Base-by-base conservation (phyloP, 495 filamentous ascomycete species). In the Penicillium odoratum region DNA sequence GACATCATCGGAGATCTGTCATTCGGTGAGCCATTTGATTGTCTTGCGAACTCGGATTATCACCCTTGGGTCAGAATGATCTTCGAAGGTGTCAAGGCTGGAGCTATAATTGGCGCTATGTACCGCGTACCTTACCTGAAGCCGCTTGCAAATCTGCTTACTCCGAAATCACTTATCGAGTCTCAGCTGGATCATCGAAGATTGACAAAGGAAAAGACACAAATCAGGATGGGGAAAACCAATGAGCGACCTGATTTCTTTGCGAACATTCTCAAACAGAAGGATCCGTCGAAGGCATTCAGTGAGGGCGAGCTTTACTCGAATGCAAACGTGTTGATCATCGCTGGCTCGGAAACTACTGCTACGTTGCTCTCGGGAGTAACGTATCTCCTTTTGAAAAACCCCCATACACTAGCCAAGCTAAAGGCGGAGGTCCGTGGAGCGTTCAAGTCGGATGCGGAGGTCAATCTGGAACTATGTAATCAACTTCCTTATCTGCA, bases 1-100 rank as follows among this genome's bases (percentile, higher is more conserved):
- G 85, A 87, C 65, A 66, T 86, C 30, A 82, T 85, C 56, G 84
- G 83, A 5, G 82, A 86, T 63, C 61, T 88, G 33, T 76, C 78
- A 21, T 85, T 87, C 68, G 83, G 81, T 1, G 78, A 87, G 55
- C 72, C 77, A 16, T 87, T 88, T 53, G 76, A 76, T 25, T 83
- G 82, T 46, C 64, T 88, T 5, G 66, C 81, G 30, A 73, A 68
- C 25, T 70, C 69, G 5, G 60, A 70, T 2, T 81, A 82, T 50
- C 81, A 87, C 65, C 73, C 78, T 11, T 88, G 85, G 85, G 75
- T 88, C 0, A 63, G 67, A 10, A 61, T 76, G 8, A 72, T 86
- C 33, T 80, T 83, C 56, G 43, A 67, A 7, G 16, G 55, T 8
- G 18, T 71, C 42, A 74, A 65, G 26, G 45, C 58, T 6, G 59